Percentiles rank a stretch among this genome's conserved stretches.
These are phyloP conservation scores for Trichoderma arundinaceum DNA, from an alignment of 2,329 filamentous ascomycete genomes.

Conservation along the genomic window DNA sequence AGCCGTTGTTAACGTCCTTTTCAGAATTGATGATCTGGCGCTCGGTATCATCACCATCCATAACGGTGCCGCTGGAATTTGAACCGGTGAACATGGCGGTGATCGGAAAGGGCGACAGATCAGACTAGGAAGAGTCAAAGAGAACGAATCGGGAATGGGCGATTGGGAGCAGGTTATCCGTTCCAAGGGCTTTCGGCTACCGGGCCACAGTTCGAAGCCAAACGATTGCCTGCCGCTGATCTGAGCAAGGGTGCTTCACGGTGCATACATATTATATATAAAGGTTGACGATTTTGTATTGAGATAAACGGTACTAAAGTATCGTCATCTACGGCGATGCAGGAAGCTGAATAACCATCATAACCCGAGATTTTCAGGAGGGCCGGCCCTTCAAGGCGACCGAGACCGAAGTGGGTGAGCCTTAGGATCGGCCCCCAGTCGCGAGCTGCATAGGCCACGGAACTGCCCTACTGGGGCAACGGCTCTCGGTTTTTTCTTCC, in stretches of 20 bases:
- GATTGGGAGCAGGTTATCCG: not conserved
- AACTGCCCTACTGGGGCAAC: not conserved
- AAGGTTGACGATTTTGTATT: not conserved
- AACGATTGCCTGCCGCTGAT: not conserved
- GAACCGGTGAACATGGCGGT: conserved; percentile 2
- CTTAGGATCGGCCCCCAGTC: conserved; percentile 7
- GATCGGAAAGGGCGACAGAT: not conserved
- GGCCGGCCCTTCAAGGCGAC: conserved; percentile 20
- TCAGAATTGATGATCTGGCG: not conserved
- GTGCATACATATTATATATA: conserved; percentile 5
- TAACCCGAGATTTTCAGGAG: conserved; percentile 15
- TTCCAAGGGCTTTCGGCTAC: not conserved
- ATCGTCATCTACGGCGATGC: not conserved
- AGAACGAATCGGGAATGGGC: not conserved
- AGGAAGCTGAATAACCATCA: not conserved
- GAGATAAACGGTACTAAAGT: not conserved
- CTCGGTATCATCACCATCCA: conserved; percentile 8
- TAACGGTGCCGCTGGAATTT: conserved; percentile 24
- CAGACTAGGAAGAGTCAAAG: not conserved
- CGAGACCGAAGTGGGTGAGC: conserved; percentile 21
- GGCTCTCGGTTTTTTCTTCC: not conserved
- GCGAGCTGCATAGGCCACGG: conserved; percentile 1
- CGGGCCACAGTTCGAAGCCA: not conserved
- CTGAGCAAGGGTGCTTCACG: not conserved
- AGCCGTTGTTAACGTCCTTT: conserved; percentile 7